Percentiles rank a stretch among this genome's conserved stretches.
These are phyloP conservation scores for Seiridium cupressi DNA, from an alignment of 2,329 filamentous ascomycete genomes.

Conservation along the genomic window DNA sequence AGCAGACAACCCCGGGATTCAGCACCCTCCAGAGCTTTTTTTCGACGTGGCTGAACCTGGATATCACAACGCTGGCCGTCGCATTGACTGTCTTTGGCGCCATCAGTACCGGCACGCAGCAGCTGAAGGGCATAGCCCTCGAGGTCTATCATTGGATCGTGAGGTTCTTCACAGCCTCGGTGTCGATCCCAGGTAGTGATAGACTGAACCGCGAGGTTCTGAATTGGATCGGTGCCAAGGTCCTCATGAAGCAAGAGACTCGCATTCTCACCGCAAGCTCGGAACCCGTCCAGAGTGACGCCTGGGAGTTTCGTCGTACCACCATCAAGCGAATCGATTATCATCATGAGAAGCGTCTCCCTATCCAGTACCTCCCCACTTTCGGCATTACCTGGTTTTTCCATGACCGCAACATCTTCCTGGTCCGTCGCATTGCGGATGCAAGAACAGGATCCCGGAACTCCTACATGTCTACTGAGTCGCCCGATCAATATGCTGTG, in stretches of 20 bases:
- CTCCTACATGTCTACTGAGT: constrained; percentile 11
- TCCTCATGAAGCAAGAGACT: constrained; percentile 26
- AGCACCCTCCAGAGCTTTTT: constrained; percentile 29
- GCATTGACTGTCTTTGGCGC: constrained; percentile 32
- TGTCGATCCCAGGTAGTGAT: constrained; percentile 34
- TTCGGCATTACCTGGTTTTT: constrained; percentile 36
- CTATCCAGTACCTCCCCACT: constrained; percentile 35
- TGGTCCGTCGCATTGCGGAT: constrained; percentile 30
- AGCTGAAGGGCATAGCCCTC: constrained; percentile 23
- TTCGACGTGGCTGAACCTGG: constrained; percentile 30
- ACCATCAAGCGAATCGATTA: constrained; percentile 28
- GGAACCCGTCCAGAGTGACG: constrained; percentile 27
- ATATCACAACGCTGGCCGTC: constrained; percentile 30
- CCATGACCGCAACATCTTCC: constrained; percentile 30
- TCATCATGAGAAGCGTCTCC: constrained; percentile 29
- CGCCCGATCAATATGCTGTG: constrained; percentile 30
- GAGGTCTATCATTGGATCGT: constrained; percentile 35
- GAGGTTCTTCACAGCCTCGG: constrained; percentile 33
- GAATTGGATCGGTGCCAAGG: constrained; percentile 34
- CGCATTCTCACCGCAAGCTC: constrained; percentile 33
- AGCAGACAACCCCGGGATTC: constrained; percentile 24
- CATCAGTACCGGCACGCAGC: constrained; percentile 26
- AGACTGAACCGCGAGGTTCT: constrained; percentile 35
- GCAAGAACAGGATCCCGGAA: constrained; percentile 8
- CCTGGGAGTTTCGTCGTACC: constrained; percentile 25